phyloP scores from a whole-genome alignment of 2,329 filamentous ascomycete genomes.

The Aspergillus caelatus region DNA sequence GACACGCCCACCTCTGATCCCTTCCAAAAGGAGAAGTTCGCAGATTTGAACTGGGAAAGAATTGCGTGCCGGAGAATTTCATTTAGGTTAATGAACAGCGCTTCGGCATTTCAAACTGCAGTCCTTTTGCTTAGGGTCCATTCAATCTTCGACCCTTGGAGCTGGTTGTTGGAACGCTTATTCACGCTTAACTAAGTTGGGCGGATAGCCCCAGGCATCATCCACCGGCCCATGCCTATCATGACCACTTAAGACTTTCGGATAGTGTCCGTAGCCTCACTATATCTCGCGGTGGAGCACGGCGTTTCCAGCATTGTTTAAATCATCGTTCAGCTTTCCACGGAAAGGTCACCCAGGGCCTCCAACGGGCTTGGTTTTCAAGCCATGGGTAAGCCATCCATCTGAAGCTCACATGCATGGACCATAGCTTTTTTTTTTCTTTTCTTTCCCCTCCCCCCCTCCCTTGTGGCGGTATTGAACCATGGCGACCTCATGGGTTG shows the following conservation, averaged over 20 bases:
- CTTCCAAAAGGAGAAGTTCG: slow-evolving; percentile 26
- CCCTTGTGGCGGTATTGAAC: background rate
- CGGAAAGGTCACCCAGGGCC: background rate
- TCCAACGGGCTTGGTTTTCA: background rate
- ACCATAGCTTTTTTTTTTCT: background rate
- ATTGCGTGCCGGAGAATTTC: slow-evolving; percentile 19
- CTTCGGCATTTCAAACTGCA: slow-evolving; percentile 18
- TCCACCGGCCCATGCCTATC: background rate
- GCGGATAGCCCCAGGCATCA: background rate
- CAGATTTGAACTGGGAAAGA: slow-evolving; percentile 17
- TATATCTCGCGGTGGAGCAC: background rate
- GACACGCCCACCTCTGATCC: slow-evolving; percentile 24
- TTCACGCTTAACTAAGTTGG: slow-evolving; percentile 8
- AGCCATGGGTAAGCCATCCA: background rate
- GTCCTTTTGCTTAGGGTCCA: slow-evolving; percentile 7
- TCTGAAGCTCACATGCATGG: background rate
- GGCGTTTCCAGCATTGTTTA: background rate
- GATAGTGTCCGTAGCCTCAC: slow-evolving; percentile 1
- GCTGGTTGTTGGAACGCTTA: slow-evolving; percentile 1
- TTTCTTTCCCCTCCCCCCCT: background rate
- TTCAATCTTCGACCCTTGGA: slow-evolving; percentile 9
- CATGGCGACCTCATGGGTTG: background rate
- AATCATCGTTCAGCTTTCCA: background rate
- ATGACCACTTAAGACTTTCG: background rate
- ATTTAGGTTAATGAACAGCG: slow-evolving; percentile 13